Evolutionary conservation across 257 asterid species (phyloP), one percentile per base, ranked within the genome.

Genomic region (Ilex aquifolium): DNA sequence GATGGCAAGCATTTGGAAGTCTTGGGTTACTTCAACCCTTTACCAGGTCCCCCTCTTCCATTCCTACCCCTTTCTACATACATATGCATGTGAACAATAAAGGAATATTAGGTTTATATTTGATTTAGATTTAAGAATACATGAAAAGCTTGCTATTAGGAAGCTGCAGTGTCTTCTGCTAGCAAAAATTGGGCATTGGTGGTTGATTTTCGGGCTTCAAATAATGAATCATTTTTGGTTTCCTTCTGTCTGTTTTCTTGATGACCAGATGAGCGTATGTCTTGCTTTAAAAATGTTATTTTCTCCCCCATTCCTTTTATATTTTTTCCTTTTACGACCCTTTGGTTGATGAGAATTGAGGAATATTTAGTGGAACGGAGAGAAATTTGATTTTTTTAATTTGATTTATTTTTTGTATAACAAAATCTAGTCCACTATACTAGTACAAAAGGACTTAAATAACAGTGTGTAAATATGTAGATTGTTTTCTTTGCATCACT

Each of bases 1-100:
- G 99, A 89, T 70, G 99, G 99, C 76, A 93, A 87, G 76, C 99
- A 90, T 83, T 84, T 90, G 76, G 99, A 93, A 81, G 83, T 87
- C 61, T 72, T 90, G 59, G 92, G 99, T 65, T 90, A 93, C 82
- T 93, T 87, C 82, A 87, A 93, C 44, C 97, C 99, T 44, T 80
- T 93, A 5, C 97, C 99, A 17, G 96, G 99, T 93, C 74, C 68
- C 17, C 13, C 56, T 50, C 21, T 14, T 53, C 15, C 30, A 3
- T 10, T 29, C 27, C 15, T 14, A 2, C 30, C 9, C 15, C 57
- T n/a, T n/a, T n/a, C n/a, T n/a, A 6, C 13, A 6, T 5, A 6
- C 5, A 13, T 14, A 13, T 50, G 17, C 13, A 6, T 7, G 12
- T 7, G 13, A 13, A 7, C 5, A n/a, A 10, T n/a, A 1, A 46